phyloP scores from a whole-genome alignment of 441 rosid genomes.

The Pelargonium fulgidum region DNA sequence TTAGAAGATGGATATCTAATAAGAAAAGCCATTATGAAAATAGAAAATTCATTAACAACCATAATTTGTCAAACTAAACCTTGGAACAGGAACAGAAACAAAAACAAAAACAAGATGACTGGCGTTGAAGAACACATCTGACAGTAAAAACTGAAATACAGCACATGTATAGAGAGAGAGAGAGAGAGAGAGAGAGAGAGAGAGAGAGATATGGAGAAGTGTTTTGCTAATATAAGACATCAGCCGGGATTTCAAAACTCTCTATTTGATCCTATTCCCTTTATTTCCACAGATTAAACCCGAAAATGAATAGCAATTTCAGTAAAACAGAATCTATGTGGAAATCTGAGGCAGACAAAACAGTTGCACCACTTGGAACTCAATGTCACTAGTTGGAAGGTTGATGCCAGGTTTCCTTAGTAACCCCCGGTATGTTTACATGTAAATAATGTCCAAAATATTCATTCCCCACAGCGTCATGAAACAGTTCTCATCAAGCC shows the following conservation, averaged over 20 bases:
- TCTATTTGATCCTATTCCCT: background rate
- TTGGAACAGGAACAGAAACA: background rate
- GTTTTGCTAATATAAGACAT: background rate
- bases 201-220: background rate
- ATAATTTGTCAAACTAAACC: background rate
- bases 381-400: background rate
- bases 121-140: background rate
- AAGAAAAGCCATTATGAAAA: background rate
- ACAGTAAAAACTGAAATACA: background rate
- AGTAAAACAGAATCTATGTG: background rate
- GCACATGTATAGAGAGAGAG: background rate
- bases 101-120: background rate
- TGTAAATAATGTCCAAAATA: background rate
- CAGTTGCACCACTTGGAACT: background rate
- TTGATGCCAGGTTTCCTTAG: no score
- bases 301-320: background rate
- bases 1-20: conserved; percentile 1
- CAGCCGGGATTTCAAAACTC: background rate
- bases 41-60: background rate
- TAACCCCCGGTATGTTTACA: no score
- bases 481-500: background rate
- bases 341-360: background rate
- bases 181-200: background rate
- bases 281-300: background rate
- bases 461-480: background rate